These are phyloP conservation scores for Vigna unguiculata DNA, from an alignment of 306 rosid species.

Conservation along the genomic window DNA sequence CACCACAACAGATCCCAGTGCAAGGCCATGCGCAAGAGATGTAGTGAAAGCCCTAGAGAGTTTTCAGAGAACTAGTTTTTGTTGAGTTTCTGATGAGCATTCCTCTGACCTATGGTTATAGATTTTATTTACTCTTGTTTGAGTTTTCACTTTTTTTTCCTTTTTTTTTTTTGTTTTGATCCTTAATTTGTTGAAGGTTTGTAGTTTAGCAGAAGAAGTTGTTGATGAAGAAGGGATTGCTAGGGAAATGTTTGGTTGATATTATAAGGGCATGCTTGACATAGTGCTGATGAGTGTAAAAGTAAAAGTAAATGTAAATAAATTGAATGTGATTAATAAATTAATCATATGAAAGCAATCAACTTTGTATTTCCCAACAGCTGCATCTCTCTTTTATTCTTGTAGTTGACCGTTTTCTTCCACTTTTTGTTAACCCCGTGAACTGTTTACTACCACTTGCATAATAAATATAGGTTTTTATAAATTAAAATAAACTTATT, in stretches of 20 bases:
- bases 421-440: not conserved
- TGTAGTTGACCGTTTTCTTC: not conserved
- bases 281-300: constrained; percentile 62
- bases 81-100: constrained; percentile 47
- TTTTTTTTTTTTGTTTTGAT: not conserved
- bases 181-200: constrained; percentile 28
- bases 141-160: constrained; percentile 6
- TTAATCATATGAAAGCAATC: constrained; percentile 37
- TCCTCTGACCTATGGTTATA: constrained; percentile 16
- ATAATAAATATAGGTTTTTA: no score
- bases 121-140: not conserved
- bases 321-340: constrained; percentile 48
- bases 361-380: not conserved
- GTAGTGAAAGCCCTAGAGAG: constrained; percentile 62
- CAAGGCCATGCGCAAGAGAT: constrained; percentile 77
- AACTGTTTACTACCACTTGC: not conserved
- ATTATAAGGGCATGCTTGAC: constrained; percentile 51
- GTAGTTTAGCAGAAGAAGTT: constrained; percentile 48
- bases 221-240: constrained; percentile 51
- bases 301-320: constrained; percentile 68
- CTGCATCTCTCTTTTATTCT: not conserved
- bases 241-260: constrained; percentile 59
- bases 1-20: constrained; percentile 77
- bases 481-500: no score
- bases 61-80: constrained; percentile 34